Base-by-base conservation (phyloP, 495 filamentous ascomycete species). In the Acidomyces sp. region DNA sequence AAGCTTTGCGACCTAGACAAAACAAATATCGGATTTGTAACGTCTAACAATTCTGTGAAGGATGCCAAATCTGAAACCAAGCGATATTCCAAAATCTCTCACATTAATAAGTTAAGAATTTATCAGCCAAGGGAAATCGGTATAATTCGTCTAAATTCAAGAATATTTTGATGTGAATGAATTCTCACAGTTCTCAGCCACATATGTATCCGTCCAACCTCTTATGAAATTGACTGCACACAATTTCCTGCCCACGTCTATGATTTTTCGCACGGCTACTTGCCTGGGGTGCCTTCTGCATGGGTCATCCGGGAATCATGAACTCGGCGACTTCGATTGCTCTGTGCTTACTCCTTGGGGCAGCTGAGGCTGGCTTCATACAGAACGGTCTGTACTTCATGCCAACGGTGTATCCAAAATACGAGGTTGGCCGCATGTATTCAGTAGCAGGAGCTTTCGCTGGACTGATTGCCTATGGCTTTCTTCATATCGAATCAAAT, bases 381-480 rank as follows among this genome's bases (percentile, higher is more conserved):
- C 46, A 40, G 9, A 49, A 40, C 4, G 42, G 32, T 4, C 38
- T 49, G 25, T 49, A 46, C 24, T 49, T 30, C 33, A 31, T 49
- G 24, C 35, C 36, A 12, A 45, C 41, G 6, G 18, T 49, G 6
- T 49, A 49, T 25, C 46, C 46, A 15, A 46, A 46, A 18, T 45
- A 45, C 29, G 31, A 21, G 3, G 33, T 49, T 7, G 46, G 42
- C 2, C 40, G 46, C 6, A 46, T 46, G 42, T 49, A 45, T 27
- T 41, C 43, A 3, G 32, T 49, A 3, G 46, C 46, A 3, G 46
- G 42, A 12, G 46, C 46, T 23, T 49, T 49, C 23, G 41, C 42
- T 12, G 43, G 46, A 12, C 23, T 49, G 11, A 45, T 49, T 12
- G 46, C 46, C 1, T 49, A 46, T 20, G 46, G 46, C 3, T 26